phyloP scores from a whole-genome alignment of 2,329 filamentous ascomycete genomes.

The Epichloe gansuensis region DNA sequence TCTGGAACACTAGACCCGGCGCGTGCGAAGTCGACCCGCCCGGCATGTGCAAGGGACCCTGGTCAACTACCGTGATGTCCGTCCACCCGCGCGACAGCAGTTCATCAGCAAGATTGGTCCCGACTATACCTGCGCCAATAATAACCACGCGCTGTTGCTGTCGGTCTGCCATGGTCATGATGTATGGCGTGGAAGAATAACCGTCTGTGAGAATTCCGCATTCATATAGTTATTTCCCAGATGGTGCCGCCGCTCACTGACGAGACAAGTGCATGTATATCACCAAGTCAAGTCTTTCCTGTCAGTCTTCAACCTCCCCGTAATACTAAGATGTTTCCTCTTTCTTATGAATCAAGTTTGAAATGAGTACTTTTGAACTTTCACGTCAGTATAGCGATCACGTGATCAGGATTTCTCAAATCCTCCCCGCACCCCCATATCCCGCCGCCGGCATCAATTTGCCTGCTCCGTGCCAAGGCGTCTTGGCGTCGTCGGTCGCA shows the following conservation, averaged over 20 bases:
- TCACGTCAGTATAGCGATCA: neutral
- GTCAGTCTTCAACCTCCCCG: no score
- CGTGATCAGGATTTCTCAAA: neutral
- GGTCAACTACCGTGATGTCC: constrained; percentile 52
- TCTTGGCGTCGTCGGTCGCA: no score
- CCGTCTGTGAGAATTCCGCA: no score
- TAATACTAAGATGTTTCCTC: no score
- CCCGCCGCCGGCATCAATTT: no score
- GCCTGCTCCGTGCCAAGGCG: no score
- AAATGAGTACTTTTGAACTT: no score
- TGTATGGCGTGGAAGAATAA: neutral
- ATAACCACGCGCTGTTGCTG: constrained; percentile 37
- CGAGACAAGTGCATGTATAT: no score
- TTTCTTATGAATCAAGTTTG: no score
- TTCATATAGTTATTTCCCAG: no score
- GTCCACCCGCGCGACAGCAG: constrained; percentile 49
- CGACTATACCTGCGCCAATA: constrained; percentile 53
- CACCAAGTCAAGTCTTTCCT: no score
- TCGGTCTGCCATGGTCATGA: constrained; percentile 17
- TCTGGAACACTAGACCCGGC: constrained; percentile 53
- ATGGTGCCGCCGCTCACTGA: no score
- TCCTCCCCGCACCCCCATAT: neutral
- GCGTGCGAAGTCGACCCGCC: constrained; percentile 56
- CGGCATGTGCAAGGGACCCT: constrained; percentile 49
- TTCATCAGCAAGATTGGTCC: constrained; percentile 52